A percentile compares a stretch with the other conserved stretches of the same genome.
Conservation (phyloP, 1,284 basidiomycete species). For the Coniophora puteana region DNA sequence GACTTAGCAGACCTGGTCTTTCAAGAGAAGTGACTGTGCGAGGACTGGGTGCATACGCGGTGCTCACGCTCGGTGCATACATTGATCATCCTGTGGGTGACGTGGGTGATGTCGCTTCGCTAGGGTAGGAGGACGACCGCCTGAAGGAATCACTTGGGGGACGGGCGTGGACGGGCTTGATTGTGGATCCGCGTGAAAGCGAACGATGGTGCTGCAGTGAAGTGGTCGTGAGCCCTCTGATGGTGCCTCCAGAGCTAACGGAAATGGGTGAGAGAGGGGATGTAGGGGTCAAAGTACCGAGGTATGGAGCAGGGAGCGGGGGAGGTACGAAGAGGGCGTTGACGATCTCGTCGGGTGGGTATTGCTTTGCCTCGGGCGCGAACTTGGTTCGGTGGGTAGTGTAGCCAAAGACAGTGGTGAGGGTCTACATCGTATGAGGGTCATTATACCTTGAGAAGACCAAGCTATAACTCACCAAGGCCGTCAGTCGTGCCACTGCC, state of each 20-base stretch:
- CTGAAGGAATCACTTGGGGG: conserved; percentile 22
- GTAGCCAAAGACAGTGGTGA: conserved; percentile 56
- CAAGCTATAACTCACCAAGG: too few species aligned
- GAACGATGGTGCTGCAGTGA: too few species aligned
- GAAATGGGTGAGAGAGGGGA: conserved; percentile 24
- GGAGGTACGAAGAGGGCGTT: conserved; percentile 49
- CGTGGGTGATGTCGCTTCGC: conserved; percentile 17
- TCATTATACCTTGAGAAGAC: neutral
- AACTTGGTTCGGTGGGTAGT: conserved; percentile 55
- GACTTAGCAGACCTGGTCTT: too few species aligned
- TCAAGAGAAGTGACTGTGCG: too few species aligned
- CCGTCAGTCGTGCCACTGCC: too few species aligned
- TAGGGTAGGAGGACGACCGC: conserved; percentile 15
- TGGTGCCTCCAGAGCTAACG: conserved; percentile 17
- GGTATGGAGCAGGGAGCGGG: conserved; percentile 27
- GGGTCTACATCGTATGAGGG: conserved; percentile 36
- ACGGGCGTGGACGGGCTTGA: conserved; percentile 21
- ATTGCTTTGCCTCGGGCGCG: conserved; percentile 22
- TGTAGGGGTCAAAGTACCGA: conserved; percentile 9
- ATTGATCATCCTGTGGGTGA: conserved; percentile 13
- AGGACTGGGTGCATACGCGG: too few species aligned
- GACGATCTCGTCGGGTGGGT: conserved; percentile 39
- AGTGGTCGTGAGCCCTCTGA: too few species aligned
- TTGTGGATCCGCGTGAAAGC: conserved; percentile 13
- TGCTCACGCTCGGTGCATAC: conserved; percentile 11